Percentiles rank a stretch among this genome's conserved stretches.
Evolutionary conservation across 2,329 filamentous ascomycete species (phyloP).

Genomic region (Colletotrichum sp.): DNA sequence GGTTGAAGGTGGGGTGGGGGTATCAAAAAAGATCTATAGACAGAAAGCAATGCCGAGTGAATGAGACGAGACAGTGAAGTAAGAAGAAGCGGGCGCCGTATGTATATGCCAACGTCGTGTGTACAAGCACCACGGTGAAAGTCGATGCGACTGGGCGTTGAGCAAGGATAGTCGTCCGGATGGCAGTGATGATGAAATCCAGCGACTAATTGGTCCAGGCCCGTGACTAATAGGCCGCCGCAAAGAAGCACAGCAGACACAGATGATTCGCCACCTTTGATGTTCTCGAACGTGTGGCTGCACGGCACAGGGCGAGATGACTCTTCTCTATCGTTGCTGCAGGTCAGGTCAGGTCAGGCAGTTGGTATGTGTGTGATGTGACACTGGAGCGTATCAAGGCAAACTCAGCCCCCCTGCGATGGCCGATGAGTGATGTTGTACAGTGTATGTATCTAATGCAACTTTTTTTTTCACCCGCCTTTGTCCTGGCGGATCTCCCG

Average conservation of each 20-base stretch:
- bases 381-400: background rate
- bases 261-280: conserved; percentile 6
- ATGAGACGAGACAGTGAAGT: background rate
- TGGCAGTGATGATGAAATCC: background rate
- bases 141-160: background rate
- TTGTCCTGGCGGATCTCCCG: background rate
- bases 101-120: background rate
- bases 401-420: background rate
- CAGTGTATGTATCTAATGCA: conserved; percentile 13
- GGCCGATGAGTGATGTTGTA: conserved; percentile 8
- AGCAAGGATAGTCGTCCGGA: background rate
- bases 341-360: background rate
- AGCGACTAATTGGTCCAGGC: background rate
- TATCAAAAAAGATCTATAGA: conserved; percentile 17
- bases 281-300: background rate
- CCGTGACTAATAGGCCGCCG: conserved; percentile 12
- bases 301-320: background rate
- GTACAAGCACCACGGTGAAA: background rate
- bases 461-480: background rate
- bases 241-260: background rate
- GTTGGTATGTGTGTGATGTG: background rate
- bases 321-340: background rate
- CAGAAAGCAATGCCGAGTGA: background rate
- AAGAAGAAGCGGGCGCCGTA: background rate
- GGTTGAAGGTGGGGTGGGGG: background rate